Evolutionary conservation across 306 rosid species (phyloP), one percentile per base, ranked within the genome.

Genomic region (Quercus aquifolioides): DNA sequence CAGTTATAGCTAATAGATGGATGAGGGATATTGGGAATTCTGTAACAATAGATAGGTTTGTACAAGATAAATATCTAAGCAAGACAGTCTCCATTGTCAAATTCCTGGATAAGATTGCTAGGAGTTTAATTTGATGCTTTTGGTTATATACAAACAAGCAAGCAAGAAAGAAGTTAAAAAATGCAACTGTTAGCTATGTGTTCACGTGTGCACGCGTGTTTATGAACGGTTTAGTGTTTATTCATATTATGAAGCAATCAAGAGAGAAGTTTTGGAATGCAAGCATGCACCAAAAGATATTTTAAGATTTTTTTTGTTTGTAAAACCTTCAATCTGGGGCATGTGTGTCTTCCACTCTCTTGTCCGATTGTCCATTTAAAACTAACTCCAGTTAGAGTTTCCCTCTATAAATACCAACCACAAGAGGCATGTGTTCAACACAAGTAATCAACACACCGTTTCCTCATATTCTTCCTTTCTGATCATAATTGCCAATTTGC

Each of bases 1-100:
- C 62, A 46, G 84, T 71, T 77, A 84, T 78, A 52, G 79, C 78
- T 38, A 82, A 74, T 57, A 79, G 78, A 74, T 85, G 84, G 64
- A 74, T 25, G 25, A 78, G 55, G 21, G 80, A 75, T 51, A 81
- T 84, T 25, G 78, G 82, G 26, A 76, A 55, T 70, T 76, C 73
- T 60, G 55, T 33, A 56, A 76, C 63, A 31, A 41, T 2, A 77
- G 54, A 71, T 1, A 68, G 43, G 59, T 76, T 54, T 31, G 67
- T 72, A 46, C 59, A 56, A 30, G 76, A 69, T 25, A 25, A 63
- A 49, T 60, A 68, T 69, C 31, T 67, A 35, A 58, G 31, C 78
- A 65, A 55, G 59, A 71, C 62, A 76, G 83, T 55, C 43, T 87
- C 83, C 90, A 89, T 89, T 28, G 71, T 72, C 63, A 60, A 69